Conservation (phyloP, 768 basidiomycete species). For the Boletus eberwhitei region DNA sequence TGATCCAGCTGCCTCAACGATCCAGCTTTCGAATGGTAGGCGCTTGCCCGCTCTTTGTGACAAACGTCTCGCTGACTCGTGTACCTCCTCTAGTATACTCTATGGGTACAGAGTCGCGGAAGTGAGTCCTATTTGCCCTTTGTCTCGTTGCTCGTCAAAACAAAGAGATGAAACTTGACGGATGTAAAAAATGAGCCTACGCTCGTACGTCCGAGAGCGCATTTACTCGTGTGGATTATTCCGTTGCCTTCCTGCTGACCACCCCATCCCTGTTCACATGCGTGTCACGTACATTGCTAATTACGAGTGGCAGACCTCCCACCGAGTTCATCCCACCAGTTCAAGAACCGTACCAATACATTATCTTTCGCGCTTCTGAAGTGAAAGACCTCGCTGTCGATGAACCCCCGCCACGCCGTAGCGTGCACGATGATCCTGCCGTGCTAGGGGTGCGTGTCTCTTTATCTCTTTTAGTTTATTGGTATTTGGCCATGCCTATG, state of each 20-base stretch:
- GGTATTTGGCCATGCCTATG: constrained; percentile 6
- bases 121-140: constrained; percentile 42
- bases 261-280: neutral
- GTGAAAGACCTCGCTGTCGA: constrained; percentile 89
- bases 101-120: constrained; percentile 84
- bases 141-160: neutral
- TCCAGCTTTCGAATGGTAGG: constrained; percentile 81
- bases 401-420: constrained; percentile 54
- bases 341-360: constrained; percentile 81
- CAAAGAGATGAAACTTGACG: constrained; percentile 40
- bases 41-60: constrained; percentile 1
- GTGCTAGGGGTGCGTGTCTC: constrained; percentile 66
- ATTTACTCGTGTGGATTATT: constrained; percentile 51
- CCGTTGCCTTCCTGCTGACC: constrained; percentile 67
- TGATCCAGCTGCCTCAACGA: constrained; percentile 81
- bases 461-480: neutral
- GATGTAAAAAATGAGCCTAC: constrained; percentile 40
- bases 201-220: constrained; percentile 42
- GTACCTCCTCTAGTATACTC: constrained; percentile 55
- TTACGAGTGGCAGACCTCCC: constrained; percentile 49
- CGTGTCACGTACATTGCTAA: constrained; percentile 21
- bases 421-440: constrained; percentile 81
- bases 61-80: neutral
- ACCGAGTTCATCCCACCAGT: constrained; percentile 81
- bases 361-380: constrained; percentile 88